Evolutionary conservation across 2,329 filamentous ascomycete species (phyloP).

Genomic region (Penicillium sp.): DNA sequence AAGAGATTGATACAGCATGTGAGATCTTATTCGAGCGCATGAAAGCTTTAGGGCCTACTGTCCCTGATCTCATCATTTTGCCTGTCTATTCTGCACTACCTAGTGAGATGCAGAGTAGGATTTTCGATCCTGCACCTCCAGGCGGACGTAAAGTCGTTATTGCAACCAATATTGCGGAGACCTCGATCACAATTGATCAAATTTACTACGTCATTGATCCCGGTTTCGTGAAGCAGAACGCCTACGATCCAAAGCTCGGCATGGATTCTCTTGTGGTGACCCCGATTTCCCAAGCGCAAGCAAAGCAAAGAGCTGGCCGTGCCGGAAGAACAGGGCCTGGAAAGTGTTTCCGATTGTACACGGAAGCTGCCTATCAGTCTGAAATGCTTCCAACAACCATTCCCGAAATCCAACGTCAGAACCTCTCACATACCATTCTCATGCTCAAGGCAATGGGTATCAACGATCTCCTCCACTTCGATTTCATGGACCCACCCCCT

Average conservation of each 20-base stretch:
- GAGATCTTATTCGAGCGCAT: constrained; percentile 93
- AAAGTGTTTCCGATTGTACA: constrained; percentile 94
- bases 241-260: constrained; percentile 92
- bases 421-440: constrained; percentile 85
- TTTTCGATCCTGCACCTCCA: constrained; percentile 88
- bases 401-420: constrained; percentile 94
- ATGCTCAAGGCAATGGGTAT: constrained; percentile 99
- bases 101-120: constrained; percentile 86
- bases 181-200: constrained; percentile 94
- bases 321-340: constrained; percentile 92
- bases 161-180: constrained; percentile 97
- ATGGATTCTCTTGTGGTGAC: constrained; percentile 97
- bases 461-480: constrained; percentile 93
- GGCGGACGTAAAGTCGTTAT: constrained; percentile 92
- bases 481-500: constrained; percentile 98
- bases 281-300: constrained; percentile 94
- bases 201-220: constrained; percentile 98
- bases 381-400: constrained; percentile 97
- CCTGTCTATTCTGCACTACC: constrained; percentile 96
- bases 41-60: constrained; percentile 86
- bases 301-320: constrained; percentile 87
- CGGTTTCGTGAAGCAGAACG: constrained; percentile 96
- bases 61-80: constrained; percentile 87
- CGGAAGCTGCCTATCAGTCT: constrained; percentile 89
- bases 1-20: constrained; percentile 94